A percentile compares a stretch with the other conserved stretches of the same genome.
Evolutionary conservation across 192 early-diverging fungal genomes (phyloP).

Genomic region (Paraglomus occultum): DNA sequence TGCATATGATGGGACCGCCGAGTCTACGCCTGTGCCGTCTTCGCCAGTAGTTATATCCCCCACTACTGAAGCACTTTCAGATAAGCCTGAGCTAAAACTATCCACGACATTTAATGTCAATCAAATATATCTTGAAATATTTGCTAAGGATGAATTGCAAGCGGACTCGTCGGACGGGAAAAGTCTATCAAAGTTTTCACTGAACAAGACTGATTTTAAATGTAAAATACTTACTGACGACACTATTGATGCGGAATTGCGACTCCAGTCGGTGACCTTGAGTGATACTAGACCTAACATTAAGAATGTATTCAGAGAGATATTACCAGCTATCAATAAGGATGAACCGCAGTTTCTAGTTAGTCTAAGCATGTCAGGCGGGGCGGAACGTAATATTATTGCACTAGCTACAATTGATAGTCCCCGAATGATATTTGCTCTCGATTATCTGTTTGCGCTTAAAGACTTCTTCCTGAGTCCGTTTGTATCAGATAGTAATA

Average conservation of each 20-base stretch:
- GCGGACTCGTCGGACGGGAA: slow-evolving; percentile 48
- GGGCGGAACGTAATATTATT: slow-evolving; percentile 48
- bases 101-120: slow-evolving; percentile 64
- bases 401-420: slow-evolving; percentile 75
- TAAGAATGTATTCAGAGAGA: slow-evolving; percentile 78
- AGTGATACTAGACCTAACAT: slow-evolving; percentile 77
- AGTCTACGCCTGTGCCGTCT: slow-evolving; percentile 3
- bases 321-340: slow-evolving; percentile 67
- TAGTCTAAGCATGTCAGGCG: slow-evolving; percentile 41
- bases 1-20: slow-evolving; percentile 27
- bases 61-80: not conserved
- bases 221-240: slow-evolving; percentile 57
- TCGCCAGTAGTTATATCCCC: not conserved
- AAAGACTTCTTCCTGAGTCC: slow-evolving; percentile 73
- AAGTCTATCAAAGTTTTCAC: slow-evolving; percentile 51
- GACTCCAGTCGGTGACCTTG: slow-evolving; percentile 68
- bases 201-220: slow-evolving; percentile 52
- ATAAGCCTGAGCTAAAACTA: slow-evolving; percentile 37
- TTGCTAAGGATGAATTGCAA: slow-evolving; percentile 56
- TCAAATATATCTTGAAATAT: slow-evolving; percentile 81
- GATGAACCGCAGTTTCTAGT: slow-evolving; percentile 63
- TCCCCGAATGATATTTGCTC: slow-evolving; percentile 78
- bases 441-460: slow-evolving; percentile 84
- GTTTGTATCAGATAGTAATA: slow-evolving; percentile 31
- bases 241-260: slow-evolving; percentile 67